Conservation (phyloP, 2,329 filamentous ascomycete genomes). For the Dryadomyces quercus-mongolicae region DNA sequence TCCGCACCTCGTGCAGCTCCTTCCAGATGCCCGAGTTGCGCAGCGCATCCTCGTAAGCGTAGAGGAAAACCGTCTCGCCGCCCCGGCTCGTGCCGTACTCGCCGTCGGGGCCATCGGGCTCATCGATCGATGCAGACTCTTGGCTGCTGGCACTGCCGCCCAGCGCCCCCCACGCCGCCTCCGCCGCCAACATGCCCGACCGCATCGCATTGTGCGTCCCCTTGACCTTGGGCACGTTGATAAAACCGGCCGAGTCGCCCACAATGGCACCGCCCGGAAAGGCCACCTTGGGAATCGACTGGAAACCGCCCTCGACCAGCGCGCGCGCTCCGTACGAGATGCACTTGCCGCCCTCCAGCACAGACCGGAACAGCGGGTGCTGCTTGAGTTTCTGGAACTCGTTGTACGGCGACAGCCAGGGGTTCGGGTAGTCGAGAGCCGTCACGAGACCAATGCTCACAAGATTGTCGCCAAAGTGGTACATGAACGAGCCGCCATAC, state of each 20-base stretch:
- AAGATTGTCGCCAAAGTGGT: conserved; percentile 96
- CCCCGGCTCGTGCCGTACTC: not conserved
- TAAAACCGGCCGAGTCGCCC: conserved; percentile 88
- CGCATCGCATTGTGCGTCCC: conserved; percentile 97
- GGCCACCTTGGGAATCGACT: conserved; percentile 92
- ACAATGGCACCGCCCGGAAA: conserved; percentile 94
- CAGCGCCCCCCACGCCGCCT: conserved; percentile 76
- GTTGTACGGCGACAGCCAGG: conserved; percentile 87
- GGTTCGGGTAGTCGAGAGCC: conserved; percentile 90
- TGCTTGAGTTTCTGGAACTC: conserved; percentile 99
- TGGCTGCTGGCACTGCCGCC: conserved; percentile 21
- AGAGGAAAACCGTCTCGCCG: conserved; percentile 64
- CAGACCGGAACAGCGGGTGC: conserved; percentile 76
- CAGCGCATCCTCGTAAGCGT: conserved; percentile 83
- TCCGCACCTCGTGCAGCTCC: conserved; percentile 87
- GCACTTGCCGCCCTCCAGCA: conserved; percentile 93
- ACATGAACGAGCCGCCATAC: conserved; percentile 98
- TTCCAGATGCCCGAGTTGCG: conserved; percentile 84
- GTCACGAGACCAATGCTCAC: conserved; percentile 87
- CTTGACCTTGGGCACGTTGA: conserved; percentile 98
- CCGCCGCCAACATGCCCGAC: conserved; percentile 89
- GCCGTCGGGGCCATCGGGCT: not conserved
- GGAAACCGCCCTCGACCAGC: conserved; percentile 88
- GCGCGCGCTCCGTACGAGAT: conserved; percentile 92
- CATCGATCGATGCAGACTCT: not conserved